Conservation (phyloP, 2,329 filamentous ascomycete species). For the Colletotrichum lindemuthianum region DNA sequence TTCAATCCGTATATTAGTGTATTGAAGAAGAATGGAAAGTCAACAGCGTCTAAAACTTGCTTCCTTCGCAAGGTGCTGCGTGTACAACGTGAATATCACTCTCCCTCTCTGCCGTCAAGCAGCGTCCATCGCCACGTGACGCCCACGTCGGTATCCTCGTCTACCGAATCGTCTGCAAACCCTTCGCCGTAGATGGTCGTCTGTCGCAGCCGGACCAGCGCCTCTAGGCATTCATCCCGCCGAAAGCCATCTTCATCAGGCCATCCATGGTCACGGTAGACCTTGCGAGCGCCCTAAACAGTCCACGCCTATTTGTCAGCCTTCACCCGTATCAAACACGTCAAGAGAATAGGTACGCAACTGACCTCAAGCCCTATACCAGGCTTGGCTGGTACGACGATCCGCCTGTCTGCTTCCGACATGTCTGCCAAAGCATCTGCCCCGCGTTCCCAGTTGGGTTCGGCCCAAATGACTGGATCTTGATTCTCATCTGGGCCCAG, state of each 20-base stretch:
- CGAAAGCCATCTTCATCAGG: slow-evolving; percentile 2
- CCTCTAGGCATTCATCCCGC: slow-evolving; percentile 2
- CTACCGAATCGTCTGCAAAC: no score
- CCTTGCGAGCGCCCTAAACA: slow-evolving; percentile 2
- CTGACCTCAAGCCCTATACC: slow-evolving; percentile 5
- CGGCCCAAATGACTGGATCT: slow-evolving; percentile 11
- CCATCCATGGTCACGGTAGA: slow-evolving; percentile 7
- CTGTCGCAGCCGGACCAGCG: background rate
- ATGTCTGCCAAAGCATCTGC: background rate
- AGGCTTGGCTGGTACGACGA: background rate
- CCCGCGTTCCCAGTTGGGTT: slow-evolving; percentile 9
- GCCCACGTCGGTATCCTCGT: no score
- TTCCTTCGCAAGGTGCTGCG: no score
- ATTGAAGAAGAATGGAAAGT: no score
- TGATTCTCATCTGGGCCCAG: slow-evolving; percentile 6
- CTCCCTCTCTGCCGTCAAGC: no score
- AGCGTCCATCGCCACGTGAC: no score
- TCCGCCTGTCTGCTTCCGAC: slow-evolving; percentile 1
- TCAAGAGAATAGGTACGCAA: background rate
- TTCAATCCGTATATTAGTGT: no score
- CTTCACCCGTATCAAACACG: background rate
- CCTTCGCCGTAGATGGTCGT: no score
- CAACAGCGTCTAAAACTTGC: no score
- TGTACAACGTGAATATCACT: no score
- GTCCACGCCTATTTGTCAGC: background rate